Base-by-base conservation (phyloP, 768 basidiomycete genomes). In the Guyanaporus albipodus region DNA sequence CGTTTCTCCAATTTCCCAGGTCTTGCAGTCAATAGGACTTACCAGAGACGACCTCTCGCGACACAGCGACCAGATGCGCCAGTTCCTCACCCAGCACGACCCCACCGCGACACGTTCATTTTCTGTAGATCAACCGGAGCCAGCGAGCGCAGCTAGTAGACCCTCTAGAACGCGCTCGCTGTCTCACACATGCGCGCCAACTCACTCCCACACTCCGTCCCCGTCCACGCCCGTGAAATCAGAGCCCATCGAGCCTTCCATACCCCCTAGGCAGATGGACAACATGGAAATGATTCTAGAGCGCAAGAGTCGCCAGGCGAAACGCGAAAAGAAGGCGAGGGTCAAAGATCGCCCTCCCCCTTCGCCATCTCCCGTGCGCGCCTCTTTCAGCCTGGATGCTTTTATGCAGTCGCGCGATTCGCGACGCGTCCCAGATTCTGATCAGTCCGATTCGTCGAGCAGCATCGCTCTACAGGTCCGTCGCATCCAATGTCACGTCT, bases 241-340 rank as follows among this genome's bases (percentile, higher is more conserved):
- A 1, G 84, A 86, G 58, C 77, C 78, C 8, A 58, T 66, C 37
- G 83, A 86, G 46, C 63, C 61, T 19, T 42, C 68, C 35, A 62
- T 76, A 42, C 75, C 80, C 11, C 62, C 72, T 19, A 78, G 83
- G 24, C 79, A 76, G 28, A 78, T 79, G 66, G 83, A 84, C 53
- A 85, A 75, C 60, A 88, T 89, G 87, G 83, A 89, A 52, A 69
- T 78, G 68, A 78, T 89, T 33, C 76, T 89, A 50, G 87, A 88
- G 62, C 77, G 83, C 36, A 83, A 86, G 62, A 73, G 64, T 48
- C 74, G 80, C 45, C 78, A 76, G 50, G 74, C 63, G 46, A 75
- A 72, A 57, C 77, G 71, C 43, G 80, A 77, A 45, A 76, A 78
- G 60, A 67, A 65, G 48, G 53, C 49, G 36, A 74, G 69, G 50